A percentile compares a stretch with the other conserved stretches of the same genome.
Conservation (phyloP, 2,329 filamentous ascomycete species). For the Ophiocordyceps australis region DNA sequence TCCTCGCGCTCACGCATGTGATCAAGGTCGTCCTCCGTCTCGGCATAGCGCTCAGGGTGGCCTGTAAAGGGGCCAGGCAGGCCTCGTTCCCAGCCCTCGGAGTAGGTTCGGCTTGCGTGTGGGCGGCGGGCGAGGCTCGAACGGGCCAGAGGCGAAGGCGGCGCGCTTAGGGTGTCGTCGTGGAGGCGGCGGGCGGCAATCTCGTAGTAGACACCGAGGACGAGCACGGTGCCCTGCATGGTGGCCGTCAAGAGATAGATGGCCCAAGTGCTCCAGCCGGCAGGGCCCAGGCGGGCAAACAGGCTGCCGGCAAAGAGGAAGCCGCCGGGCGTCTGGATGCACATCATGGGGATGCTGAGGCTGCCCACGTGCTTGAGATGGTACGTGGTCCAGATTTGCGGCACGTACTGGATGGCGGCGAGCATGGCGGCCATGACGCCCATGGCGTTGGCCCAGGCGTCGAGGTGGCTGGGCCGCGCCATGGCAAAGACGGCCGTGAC, state of each 20-base stretch:
- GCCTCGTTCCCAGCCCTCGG: conserved; percentile 30
- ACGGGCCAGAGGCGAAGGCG: conserved; percentile 10
- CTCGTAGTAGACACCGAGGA: conserved; percentile 67
- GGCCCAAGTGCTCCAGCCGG: conserved; percentile 91
- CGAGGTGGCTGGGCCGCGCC: conserved; percentile 43
- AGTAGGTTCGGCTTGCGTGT: conserved; percentile 23
- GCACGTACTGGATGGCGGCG: conserved; percentile 79
- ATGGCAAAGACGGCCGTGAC: conserved; percentile 51
- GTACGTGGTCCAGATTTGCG: conserved; percentile 88
- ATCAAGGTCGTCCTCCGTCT: conserved; percentile 30
- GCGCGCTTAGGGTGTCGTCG: conserved; percentile 7
- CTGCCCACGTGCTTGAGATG: conserved; percentile 72
- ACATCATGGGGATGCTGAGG: conserved; percentile 94
- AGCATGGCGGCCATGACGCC: conserved; percentile 64
- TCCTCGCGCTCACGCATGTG: conserved; percentile 31
- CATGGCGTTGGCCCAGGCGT: conserved; percentile 69
- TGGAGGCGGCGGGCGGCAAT: conserved; percentile 21
- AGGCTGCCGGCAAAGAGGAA: conserved; percentile 79
- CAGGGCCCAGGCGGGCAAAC: conserved; percentile 57
- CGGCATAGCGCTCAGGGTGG: conserved; percentile 31
- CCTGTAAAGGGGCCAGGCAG: conserved; percentile 31
- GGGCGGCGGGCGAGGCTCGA: conserved; percentile 13
- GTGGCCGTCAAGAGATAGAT: conserved; percentile 74
- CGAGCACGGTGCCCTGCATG: conserved; percentile 67
- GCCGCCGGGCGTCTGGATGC: conserved; percentile 87